Evolutionary conservation across 257 asterid genomes (phyloP).

Genomic region (Penstemon eatonii): DNA sequence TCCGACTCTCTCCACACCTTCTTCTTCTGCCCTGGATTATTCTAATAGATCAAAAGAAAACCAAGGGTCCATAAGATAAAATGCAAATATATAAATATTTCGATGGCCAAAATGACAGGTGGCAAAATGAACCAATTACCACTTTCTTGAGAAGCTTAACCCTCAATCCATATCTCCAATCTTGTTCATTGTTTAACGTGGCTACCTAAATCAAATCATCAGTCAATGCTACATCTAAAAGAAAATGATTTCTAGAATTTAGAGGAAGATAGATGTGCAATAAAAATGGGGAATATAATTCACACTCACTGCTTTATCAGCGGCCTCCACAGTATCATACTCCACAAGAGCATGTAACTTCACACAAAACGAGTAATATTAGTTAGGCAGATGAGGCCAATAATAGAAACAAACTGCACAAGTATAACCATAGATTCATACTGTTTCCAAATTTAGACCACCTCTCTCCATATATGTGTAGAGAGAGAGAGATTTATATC

Average conservation of each 20-base stretch:
- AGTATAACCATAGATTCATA: not conserved
- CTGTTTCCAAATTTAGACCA: conserved; percentile 7
- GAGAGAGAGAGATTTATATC: conserved; percentile 8
- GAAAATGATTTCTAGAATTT: not conserved
- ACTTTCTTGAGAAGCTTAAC: conserved; percentile 81
- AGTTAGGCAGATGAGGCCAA: conserved; percentile 8
- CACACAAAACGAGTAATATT: conserved; percentile 18
- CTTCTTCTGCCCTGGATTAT: conserved; percentile 67
- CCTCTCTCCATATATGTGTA: not conserved
- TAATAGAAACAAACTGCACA: conserved; percentile 16
- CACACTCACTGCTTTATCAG: conserved; percentile 89
- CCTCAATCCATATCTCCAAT: conserved; percentile 96
- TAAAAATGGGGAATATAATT: conserved; percentile 25
- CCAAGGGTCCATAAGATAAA: conserved; percentile 1
- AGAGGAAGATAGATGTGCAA: not conserved
- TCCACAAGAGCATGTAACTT: conserved; percentile 96
- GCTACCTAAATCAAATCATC: conserved; percentile 55
- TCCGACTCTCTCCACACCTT: conserved; percentile 65
- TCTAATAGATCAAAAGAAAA: conserved; percentile 37
- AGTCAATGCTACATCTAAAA: conserved; percentile 16
- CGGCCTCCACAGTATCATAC: conserved; percentile 77
- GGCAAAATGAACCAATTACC: conserved; percentile 43
- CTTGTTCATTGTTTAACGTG: conserved; percentile 80
- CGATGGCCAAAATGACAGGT: conserved; percentile 2
- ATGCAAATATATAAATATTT: not conserved